A percentile compares a stretch with the other conserved stretches of the same genome.
phyloP scores from a whole-genome alignment of 2,329 filamentous ascomycete genomes.

The Lachnellula suecica region DNA sequence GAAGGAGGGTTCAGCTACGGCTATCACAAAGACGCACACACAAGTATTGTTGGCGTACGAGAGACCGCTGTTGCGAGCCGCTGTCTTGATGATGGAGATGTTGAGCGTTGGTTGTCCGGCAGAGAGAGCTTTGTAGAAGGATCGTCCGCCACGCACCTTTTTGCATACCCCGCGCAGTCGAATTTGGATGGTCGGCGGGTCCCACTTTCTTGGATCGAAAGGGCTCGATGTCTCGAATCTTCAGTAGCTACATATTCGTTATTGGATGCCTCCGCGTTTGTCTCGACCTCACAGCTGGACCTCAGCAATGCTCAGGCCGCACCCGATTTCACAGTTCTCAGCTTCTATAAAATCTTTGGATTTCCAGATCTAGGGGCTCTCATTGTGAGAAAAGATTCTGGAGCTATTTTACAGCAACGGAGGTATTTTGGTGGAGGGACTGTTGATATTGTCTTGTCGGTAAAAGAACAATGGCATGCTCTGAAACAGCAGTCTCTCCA shows the following conservation, averaged over 20 bases:
- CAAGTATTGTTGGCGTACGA: constrained; percentile 63
- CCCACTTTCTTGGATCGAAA: constrained; percentile 66
- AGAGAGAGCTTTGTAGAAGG: constrained; percentile 32
- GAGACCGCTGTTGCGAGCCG: constrained; percentile 64
- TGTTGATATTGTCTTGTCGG: constrained; percentile 80
- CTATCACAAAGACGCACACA: constrained; percentile 68
- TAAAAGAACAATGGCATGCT: constrained; percentile 81
- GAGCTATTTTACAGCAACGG: constrained; percentile 61
- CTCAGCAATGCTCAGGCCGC: constrained; percentile 59
- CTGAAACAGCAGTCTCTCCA: constrained; percentile 72
- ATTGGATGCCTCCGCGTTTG: constrained; percentile 80
- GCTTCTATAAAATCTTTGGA: constrained; percentile 97
- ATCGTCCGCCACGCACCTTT: constrained; percentile 44
- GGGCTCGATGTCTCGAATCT: constrained; percentile 41
- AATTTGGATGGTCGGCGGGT: constrained; percentile 84
- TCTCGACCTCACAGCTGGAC: constrained; percentile 74
- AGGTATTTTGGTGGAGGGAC: constrained; percentile 94
- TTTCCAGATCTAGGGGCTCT: constrained; percentile 89
- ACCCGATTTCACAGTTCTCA: constrained; percentile 84
- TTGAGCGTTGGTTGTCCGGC: constrained; percentile 63
- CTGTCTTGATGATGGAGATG: constrained; percentile 66
- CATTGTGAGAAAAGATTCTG: constrained; percentile 73
- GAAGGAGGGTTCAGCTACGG: constrained; percentile 75
- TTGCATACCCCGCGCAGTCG: constrained; percentile 88
- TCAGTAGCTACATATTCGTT: constrained; percentile 61